Percentiles rank a stretch among this genome's conserved stretches.
Evolutionary conservation across 768 basidiomycete genomes (phyloP).

Genomic region (Lactifluus hygrophoroides): DNA sequence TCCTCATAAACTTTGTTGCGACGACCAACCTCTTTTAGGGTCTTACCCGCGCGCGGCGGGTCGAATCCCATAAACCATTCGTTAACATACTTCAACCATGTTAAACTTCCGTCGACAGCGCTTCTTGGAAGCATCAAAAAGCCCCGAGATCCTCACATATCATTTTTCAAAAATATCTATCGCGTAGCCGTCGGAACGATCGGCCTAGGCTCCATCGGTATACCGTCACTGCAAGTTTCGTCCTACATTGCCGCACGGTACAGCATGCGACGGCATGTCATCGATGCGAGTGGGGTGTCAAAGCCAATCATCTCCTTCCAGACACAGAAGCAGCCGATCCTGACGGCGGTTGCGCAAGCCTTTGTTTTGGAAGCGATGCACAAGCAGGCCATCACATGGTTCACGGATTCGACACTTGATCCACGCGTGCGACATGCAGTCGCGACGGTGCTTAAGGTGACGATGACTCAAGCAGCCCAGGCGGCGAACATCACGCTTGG

Average conservation of each 20-base stretch:
- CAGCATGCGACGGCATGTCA: conserved; percentile 44
- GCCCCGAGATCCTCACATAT: conserved; percentile 4
- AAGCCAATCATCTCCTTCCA: conserved; percentile 53
- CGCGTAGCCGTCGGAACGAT: conserved; percentile 23
- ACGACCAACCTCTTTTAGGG: neutral
- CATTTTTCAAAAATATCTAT: conserved; percentile 20
- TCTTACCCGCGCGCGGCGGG: conserved; percentile 16
- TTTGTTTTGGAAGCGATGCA: conserved; percentile 39
- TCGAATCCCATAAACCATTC: conserved; percentile 29
- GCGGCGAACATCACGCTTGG: conserved; percentile 39
- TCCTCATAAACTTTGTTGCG: neutral
- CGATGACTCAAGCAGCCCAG: conserved; percentile 28
- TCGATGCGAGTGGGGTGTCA: conserved; percentile 34
- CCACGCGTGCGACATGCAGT: conserved; percentile 45
- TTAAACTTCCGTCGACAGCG: conserved; percentile 24
- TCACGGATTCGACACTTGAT: conserved; percentile 34
- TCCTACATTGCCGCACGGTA: conserved; percentile 49
- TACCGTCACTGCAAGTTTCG: conserved; percentile 44
- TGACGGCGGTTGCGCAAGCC: conserved; percentile 43
- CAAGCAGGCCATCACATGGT: conserved; percentile 32
- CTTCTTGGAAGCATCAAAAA: conserved; percentile 21
- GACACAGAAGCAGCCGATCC: conserved; percentile 54
- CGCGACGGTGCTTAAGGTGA: conserved; percentile 48
- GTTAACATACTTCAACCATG: conserved; percentile 27
- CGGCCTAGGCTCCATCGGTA: conserved; percentile 20